Evolutionary conservation across 768 basidiomycete genomes (phyloP), one percentile per base, ranked within the genome.

Genomic region (Mycena latifolia): DNA sequence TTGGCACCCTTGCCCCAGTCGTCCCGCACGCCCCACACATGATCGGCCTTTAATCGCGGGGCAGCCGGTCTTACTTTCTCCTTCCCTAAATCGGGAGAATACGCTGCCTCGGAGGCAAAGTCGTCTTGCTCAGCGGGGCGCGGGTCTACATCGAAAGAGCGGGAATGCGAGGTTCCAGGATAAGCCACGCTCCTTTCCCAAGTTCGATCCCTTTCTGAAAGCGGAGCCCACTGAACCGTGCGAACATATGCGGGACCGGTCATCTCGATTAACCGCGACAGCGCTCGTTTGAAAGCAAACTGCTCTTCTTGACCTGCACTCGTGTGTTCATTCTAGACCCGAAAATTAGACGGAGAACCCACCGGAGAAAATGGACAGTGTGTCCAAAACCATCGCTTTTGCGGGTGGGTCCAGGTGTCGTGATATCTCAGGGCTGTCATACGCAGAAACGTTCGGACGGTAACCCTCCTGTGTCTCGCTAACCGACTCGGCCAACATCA

Each of bases 281-380:
- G 81, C 2, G 88, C 89, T 43, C 88, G 83, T 76, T 86, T 86
- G 80, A 84, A 89, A 2, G 86, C 86, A 71, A 89, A 89, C 37
- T 85, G 82, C 74, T 90, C 88, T 69, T 89, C 89, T 72, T 88
- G 80, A 18, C 85, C 88, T 75, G 77, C 75, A 25, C 24, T 28
- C 5, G 1, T 22, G 5, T 54, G n/a, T 35, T 45, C 8, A 45
- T 29, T 11, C 20, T n/a, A 7, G 1, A 37, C 55, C 35, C 52
- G 22, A 50, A n/a, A 45, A 22, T 22, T 20, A 14, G 28, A 39
- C 8, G 53, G 20, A 46, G 28, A 41, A 72, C 77, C 22, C 57
- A 81, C 81, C 79, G 2, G 80, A 83, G 71, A 88, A 88, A 46
- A 89, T 87, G 1, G 84, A 81, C 25, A 89, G 69, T n/a, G 77